Conservation (phyloP, 2,329 filamentous ascomycete species). For the Phialophora tarda region DNA sequence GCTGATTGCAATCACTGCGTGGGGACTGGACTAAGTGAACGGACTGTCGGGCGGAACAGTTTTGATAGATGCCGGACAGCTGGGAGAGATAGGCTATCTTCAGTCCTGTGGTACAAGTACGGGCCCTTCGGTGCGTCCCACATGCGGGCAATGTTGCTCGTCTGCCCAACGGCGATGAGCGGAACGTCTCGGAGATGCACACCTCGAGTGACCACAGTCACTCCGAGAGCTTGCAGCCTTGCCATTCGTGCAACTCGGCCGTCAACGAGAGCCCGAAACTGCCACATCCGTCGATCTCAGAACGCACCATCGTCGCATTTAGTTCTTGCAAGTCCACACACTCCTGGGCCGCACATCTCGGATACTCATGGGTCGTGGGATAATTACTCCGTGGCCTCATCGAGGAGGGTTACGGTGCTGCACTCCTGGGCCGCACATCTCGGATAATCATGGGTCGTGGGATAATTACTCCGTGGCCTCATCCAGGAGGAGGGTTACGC, state of each 20-base stretch:
- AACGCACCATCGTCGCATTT: neutral
- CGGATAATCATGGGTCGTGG: neutral
- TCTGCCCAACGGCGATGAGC: neutral
- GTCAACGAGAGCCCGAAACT: conserved; percentile 7
- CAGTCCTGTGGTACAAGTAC: neutral
- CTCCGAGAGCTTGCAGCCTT: conserved; percentile 10
- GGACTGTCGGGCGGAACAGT: neutral
- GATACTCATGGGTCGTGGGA: neutral
- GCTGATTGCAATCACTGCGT: neutral
- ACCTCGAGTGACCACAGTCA: neutral
- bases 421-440: neutral
- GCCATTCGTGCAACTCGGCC: conserved; percentile 12
- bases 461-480: neutral
- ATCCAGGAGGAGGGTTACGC: neutral
- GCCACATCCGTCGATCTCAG: neutral
- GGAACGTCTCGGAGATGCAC: conserved; percentile 5
- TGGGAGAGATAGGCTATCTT: neutral
- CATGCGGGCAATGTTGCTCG: conserved; percentile 2
- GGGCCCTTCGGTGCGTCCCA: neutral
- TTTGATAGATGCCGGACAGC: neutral
- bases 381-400: neutral
- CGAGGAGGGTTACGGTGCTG: neutral
- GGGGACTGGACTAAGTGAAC: neutral
- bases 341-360: neutral
- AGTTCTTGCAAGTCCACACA: neutral